Evolutionary conservation across 352 stramenopile species (phyloP).

Genomic region (Phytopythium ostracodes): DNA sequence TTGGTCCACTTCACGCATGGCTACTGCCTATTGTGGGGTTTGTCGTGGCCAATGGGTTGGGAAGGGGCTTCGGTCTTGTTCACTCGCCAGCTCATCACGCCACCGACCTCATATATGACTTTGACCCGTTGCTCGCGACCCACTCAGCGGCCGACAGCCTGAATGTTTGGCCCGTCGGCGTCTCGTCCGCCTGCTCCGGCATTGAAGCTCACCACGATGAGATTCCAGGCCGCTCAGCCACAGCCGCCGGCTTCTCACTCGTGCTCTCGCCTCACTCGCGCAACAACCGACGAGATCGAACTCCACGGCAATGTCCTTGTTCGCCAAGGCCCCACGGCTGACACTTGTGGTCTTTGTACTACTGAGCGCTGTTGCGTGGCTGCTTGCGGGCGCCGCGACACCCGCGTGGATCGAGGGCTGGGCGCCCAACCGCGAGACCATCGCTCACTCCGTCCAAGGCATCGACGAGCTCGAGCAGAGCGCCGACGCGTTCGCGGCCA

Average conservation of each 20-base stretch:
- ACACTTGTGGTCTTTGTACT: background rate
- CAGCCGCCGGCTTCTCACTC: background rate
- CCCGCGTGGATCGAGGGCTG: conserved; percentile 6
- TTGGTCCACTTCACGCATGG: no score
- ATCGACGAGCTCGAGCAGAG: conserved; percentile 8
- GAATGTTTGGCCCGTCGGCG: no score
- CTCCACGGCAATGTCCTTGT: background rate
- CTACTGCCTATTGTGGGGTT: no score
- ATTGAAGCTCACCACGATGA: no score
- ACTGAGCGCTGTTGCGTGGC: background rate
- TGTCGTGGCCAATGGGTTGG: background rate
- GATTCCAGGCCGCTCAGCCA: no score
- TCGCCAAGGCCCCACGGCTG: background rate
- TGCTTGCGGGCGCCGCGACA: background rate
- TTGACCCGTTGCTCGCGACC: background rate
- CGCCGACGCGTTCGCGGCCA: conserved; percentile 23
- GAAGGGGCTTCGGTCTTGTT: background rate
- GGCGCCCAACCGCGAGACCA: background rate
- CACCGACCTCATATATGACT: background rate
- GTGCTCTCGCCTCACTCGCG: background rate
- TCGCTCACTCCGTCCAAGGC: background rate
- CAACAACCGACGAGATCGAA: background rate
- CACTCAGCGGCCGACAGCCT: no score
- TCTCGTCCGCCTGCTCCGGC: background rate
- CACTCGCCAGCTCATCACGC: background rate